These are phyloP conservation scores for Ceratobasidium sp. DNA, from an alignment of 1,284 basidiomycete genomes.

Conservation along the genomic window DNA sequence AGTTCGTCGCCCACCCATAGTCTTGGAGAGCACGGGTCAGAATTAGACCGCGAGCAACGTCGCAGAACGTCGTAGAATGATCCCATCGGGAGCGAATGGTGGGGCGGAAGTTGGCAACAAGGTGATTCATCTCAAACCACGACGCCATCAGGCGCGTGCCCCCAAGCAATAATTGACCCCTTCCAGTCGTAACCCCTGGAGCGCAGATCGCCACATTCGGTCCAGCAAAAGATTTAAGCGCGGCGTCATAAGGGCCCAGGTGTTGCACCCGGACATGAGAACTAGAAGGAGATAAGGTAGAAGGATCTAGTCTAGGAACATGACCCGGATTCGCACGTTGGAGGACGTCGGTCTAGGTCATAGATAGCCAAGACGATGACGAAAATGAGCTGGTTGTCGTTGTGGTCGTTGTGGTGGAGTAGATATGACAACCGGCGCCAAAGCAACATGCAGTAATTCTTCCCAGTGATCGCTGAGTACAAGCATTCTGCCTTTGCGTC, in stretches of 20 bases:
- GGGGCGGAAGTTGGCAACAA: slow-evolving; percentile 10
- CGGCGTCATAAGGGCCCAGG: slow-evolving; percentile 9
- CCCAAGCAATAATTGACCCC: slow-evolving; percentile 23
- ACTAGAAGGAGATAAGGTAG: slow-evolving; percentile 11
- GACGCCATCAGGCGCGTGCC: slow-evolving; percentile 18
- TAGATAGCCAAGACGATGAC: slow-evolving; percentile 26
- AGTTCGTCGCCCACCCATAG: neutral
- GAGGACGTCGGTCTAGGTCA: slow-evolving; percentile 31
- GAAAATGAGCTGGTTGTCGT: slow-evolving; percentile 25
- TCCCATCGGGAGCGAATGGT: neutral
- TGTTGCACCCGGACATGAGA: slow-evolving; percentile 7
- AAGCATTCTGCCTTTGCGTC: slow-evolving; percentile 22
- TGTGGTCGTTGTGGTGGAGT: slow-evolving; percentile 15
- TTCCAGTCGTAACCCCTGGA: slow-evolving; percentile 13
- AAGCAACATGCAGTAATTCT: slow-evolving; percentile 16
- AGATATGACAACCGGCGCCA: slow-evolving; percentile 38
- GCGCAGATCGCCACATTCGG: slow-evolving; percentile 20
- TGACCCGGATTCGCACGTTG: slow-evolving; percentile 1
- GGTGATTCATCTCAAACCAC: neutral
- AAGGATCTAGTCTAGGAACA: slow-evolving; percentile 32
- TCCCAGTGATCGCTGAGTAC: slow-evolving; percentile 7
- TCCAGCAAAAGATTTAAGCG: neutral
- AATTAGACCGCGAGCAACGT: neutral
- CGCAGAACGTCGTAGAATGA: neutral
- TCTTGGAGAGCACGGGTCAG: neutral